A percentile compares a stretch with the other conserved stretches of the same genome.
phyloP scores from a whole-genome alignment of 345 rosid genomes.

The Hypericum androsaemum region DNA sequence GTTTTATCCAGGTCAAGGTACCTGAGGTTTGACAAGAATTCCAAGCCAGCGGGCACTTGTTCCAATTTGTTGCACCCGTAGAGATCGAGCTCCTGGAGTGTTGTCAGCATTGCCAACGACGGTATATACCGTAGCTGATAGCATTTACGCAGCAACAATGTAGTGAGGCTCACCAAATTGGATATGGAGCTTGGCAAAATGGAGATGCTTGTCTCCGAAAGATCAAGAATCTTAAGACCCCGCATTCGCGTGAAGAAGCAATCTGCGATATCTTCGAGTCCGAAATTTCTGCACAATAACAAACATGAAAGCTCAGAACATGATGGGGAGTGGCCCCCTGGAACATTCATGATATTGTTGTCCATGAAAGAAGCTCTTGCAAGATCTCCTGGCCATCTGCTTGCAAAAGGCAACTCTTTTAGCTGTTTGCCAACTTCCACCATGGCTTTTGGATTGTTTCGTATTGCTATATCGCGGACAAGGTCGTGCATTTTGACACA shows the following conservation, averaged over 20 bases:
- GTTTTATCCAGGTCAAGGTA: conserved; percentile 7
- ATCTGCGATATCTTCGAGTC: conserved; percentile 1
- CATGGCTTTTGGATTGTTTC: neutral
- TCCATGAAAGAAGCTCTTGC: conserved; percentile 11
- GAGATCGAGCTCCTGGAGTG: conserved; percentile 15
- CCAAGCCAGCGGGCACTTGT: conserved; percentile 15
- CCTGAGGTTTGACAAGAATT: conserved; percentile 11
- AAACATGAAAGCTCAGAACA: conserved; percentile 16
- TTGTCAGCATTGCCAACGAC: conserved; percentile 10
- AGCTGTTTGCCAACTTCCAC: conserved; percentile 6
- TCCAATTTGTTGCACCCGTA: neutral
- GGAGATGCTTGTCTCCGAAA: conserved; percentile 1
- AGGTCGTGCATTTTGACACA: conserved; percentile 16
- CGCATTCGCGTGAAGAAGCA: conserved; percentile 14
- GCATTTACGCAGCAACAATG: conserved; percentile 9
- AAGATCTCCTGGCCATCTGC: conserved; percentile 6
- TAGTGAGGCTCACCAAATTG: conserved; percentile 10
- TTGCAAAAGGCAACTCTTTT: neutral
- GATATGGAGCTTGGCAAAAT: conserved; percentile 15
- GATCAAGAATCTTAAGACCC: conserved; percentile 12
- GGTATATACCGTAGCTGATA: conserved; percentile 4
- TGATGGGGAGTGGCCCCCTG: conserved; percentile 6
- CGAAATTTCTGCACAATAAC: neutral
- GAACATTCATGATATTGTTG: conserved; percentile 4
- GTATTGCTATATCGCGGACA: conserved; percentile 17